phyloP scores from a whole-genome alignment of 495 filamentous ascomycete species.

The Astrothelium macrocarpum region DNA sequence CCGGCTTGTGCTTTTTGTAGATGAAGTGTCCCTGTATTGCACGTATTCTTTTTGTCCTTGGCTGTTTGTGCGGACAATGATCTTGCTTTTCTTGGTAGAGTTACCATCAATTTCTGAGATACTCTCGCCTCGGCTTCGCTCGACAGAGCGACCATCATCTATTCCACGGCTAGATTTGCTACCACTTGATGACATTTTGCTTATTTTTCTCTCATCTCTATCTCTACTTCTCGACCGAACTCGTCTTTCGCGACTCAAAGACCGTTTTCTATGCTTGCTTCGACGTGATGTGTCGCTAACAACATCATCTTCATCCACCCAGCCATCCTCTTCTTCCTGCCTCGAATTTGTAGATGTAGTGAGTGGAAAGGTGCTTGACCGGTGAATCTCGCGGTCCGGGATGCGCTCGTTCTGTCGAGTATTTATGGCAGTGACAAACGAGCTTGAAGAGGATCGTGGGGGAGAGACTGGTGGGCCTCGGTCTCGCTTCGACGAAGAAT shows the following conservation, averaged over 20 bases:
- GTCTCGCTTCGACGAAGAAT: conserved; percentile 25
- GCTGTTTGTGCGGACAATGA: conserved; percentile 5
- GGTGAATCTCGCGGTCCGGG: background rate
- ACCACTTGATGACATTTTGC: conserved; percentile 2
- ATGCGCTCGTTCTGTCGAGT: background rate
- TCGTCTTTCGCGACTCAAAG: conserved; percentile 14
- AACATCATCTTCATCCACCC: conserved; percentile 7
- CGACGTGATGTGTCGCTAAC: background rate
- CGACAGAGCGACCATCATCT: background rate
- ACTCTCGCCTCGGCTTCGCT: background rate
- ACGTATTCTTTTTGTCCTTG: conserved; percentile 13
- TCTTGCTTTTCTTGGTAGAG: conserved; percentile 9
- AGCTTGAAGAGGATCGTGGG: background rate
- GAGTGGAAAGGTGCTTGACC: background rate
- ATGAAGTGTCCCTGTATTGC: conserved; percentile 4
- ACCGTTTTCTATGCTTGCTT: conserved; percentile 14
- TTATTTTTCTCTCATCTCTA: conserved; percentile 17
- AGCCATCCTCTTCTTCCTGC: background rate
- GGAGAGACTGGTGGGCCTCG: background rate
- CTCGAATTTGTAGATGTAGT: background rate
- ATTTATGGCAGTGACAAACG: background rate
- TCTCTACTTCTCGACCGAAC: conserved; percentile 22
- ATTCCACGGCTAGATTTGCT: background rate
- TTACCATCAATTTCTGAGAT: background rate
- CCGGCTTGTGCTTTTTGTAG: background rate